Evolutionary conservation across 2,329 filamentous ascomycete genomes (phyloP).

Genomic region (Cryphonectria nitschkei): DNA sequence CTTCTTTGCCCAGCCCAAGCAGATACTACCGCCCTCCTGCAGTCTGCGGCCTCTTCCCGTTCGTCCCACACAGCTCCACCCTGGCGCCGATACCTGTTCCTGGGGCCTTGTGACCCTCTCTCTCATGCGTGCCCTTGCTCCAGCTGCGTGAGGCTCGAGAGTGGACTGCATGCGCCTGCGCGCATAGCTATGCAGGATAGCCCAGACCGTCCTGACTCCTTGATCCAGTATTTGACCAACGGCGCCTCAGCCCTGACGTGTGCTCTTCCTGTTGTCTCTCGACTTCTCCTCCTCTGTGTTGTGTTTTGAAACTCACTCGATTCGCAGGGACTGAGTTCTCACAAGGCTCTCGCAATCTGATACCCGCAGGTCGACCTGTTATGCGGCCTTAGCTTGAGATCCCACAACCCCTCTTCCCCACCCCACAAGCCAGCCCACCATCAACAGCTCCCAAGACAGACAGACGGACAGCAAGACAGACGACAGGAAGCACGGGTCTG

Average conservation of each 20-base stretch:
- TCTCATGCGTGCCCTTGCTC: background rate
- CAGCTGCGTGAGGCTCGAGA: slow-evolving; percentile 3
- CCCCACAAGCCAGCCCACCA: slow-evolving; percentile 25
- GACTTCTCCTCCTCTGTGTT: slow-evolving; percentile 12
- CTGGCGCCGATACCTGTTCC: slow-evolving; percentile 10
- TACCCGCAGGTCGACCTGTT: slow-evolving; percentile 26
- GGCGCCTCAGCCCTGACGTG: slow-evolving; percentile 27
- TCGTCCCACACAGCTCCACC: slow-evolving; percentile 11
- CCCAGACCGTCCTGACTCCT: slow-evolving; percentile 13
- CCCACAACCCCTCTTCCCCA: slow-evolving; percentile 7
- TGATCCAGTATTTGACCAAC: slow-evolving; percentile 26
- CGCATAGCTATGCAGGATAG: background rate
- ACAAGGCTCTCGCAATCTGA: slow-evolving; percentile 19
- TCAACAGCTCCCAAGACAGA: slow-evolving; percentile 20
- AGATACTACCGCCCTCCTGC: slow-evolving; percentile 8
- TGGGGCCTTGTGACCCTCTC: background rate
- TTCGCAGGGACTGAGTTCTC: slow-evolving; percentile 15
- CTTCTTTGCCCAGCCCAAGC: background rate
- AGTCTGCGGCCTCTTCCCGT: slow-evolving; percentile 16
- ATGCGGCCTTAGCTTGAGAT: slow-evolving; percentile 28
- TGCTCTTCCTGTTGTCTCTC: slow-evolving; percentile 16
- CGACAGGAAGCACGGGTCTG: slow-evolving; percentile 2
- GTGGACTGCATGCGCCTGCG: slow-evolving; percentile 15
- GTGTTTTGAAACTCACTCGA: slow-evolving; percentile 23
- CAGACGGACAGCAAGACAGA: background rate